phyloP scores from a whole-genome alignment of 495 filamentous ascomycete genomes.

The Xylaria nigripes region DNA sequence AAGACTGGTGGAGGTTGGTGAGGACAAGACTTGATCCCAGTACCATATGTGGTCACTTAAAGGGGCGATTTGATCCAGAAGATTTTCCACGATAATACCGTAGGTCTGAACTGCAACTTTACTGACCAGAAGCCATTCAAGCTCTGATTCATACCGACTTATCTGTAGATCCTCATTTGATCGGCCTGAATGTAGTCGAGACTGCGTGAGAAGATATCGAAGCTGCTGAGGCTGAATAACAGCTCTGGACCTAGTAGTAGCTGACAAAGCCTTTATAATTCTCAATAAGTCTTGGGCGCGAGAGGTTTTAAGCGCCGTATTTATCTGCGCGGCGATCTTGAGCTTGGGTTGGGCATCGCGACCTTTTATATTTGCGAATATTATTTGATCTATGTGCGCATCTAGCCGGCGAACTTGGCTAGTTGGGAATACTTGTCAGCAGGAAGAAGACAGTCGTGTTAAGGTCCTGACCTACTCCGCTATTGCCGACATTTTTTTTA shows the following conservation, averaged over 20 bases:
- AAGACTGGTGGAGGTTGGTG: constrained; percentile 58
- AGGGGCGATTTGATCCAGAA: constrained; percentile 73
- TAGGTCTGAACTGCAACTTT: constrained; percentile 84
- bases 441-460: neutral
- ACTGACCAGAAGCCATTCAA: constrained; percentile 79
- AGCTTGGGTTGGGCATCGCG: neutral
- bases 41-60: constrained; percentile 81
- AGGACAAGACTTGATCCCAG: constrained; percentile 78
- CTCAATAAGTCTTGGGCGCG: constrained; percentile 48
- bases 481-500: constrained; percentile 57
- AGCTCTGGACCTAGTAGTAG: constrained; percentile 49
- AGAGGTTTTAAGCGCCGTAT: constrained; percentile 27
- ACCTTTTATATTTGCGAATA: constrained; percentile 27
- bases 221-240: constrained; percentile 48
- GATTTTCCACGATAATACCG: constrained; percentile 60
- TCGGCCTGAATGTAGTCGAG: constrained; percentile 34
- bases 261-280: constrained; percentile 60
- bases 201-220: constrained; percentile 50
- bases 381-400: constrained; percentile 66
- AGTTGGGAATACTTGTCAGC: constrained; percentile 20
- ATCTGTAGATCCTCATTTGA: constrained; percentile 14
- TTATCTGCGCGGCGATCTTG: constrained; percentile 23
- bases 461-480: constrained; percentile 47
- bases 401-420: constrained; percentile 78
- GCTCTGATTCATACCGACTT: constrained; percentile 54